Conservation (phyloP, 2,329 filamentous ascomycete genomes). For the Xylogone sp. region DNA sequence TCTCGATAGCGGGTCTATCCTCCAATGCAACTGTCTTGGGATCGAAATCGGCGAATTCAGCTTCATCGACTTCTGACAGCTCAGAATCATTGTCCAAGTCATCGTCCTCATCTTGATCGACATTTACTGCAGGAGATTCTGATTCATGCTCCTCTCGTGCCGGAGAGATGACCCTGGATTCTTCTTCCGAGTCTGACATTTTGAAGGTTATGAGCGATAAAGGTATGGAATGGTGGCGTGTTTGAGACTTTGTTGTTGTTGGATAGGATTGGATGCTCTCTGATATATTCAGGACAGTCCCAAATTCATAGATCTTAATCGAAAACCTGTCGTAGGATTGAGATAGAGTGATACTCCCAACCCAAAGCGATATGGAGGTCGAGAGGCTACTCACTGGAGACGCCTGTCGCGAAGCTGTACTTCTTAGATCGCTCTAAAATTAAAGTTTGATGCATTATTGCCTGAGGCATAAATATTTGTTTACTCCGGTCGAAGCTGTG, state of each 20-base stretch:
- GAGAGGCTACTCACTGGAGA: too few species aligned
- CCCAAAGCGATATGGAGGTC: too few species aligned
- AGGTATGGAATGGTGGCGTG: background rate
- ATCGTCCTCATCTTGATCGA: conserved; percentile 26
- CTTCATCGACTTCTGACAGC: conserved; percentile 66
- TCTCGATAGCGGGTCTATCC: conserved; percentile 56
- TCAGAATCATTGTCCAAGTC: conserved; percentile 50
- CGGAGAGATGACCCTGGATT: conserved; percentile 17
- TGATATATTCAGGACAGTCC: too few species aligned
- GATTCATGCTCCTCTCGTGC: conserved; percentile 17
- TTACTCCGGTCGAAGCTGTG: conserved; percentile 2
- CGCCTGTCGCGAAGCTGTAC: background rate
- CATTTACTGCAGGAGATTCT: conserved; percentile 16
- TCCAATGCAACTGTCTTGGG: conserved; percentile 60
- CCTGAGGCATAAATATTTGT: conserved; percentile 2
- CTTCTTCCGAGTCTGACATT: conserved; percentile 24
- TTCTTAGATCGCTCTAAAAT: background rate
- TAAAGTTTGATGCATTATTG: background rate
- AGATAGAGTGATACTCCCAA: background rate
- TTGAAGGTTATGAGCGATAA: conserved; percentile 1
- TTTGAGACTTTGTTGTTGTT: background rate
- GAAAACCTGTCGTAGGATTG: background rate
- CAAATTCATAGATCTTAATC: too few species aligned
- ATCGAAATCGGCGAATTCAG: conserved; percentile 68
- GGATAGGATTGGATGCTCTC: background rate